These are phyloP conservation scores for Pseudognaphalium luteoalbum DNA, from an alignment of 129 eudicot species.

Conservation along the genomic window DNA sequence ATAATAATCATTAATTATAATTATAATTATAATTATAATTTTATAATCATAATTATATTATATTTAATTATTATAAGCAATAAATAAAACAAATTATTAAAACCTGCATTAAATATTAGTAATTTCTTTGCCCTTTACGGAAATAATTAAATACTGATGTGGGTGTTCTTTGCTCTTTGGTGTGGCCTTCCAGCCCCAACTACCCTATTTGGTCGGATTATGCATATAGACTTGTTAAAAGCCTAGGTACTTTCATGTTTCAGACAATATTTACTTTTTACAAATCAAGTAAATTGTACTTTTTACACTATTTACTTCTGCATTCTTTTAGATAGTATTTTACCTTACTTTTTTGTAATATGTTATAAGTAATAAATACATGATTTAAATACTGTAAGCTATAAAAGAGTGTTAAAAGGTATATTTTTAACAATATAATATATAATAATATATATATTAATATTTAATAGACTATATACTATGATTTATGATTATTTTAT, in stretches of 20 bases:
- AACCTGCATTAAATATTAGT: background rate
- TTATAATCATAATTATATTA: no score
- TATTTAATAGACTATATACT: no score
- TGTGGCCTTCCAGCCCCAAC: background rate
- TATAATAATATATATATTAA: no score
- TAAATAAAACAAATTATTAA: no score
- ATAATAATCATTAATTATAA: no score
- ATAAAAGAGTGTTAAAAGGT: no score
- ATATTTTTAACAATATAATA: no score
- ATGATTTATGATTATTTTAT: no score
- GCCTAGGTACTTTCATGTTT: slow-evolving; percentile 19
- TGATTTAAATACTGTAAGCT: no score
- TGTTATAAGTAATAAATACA: background rate
- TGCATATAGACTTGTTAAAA: slow-evolving; percentile 16
- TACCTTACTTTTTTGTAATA: background rate
- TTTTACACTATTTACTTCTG: background rate
- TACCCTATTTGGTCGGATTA: slow-evolving; percentile 7
- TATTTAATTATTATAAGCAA: no score
- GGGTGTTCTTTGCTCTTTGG: background rate
- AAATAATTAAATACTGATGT: background rate
- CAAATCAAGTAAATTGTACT: background rate
- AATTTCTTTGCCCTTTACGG: slow-evolving; percentile 1
- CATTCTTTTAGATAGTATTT: no score
- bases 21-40: no score
- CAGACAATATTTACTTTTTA: background rate